A percentile compares a stretch with the other conserved stretches of the same genome.
These are phyloP conservation scores for Excoecaria cochinchinensis DNA, from an alignment of 345 rosid species.

Conservation along the genomic window DNA sequence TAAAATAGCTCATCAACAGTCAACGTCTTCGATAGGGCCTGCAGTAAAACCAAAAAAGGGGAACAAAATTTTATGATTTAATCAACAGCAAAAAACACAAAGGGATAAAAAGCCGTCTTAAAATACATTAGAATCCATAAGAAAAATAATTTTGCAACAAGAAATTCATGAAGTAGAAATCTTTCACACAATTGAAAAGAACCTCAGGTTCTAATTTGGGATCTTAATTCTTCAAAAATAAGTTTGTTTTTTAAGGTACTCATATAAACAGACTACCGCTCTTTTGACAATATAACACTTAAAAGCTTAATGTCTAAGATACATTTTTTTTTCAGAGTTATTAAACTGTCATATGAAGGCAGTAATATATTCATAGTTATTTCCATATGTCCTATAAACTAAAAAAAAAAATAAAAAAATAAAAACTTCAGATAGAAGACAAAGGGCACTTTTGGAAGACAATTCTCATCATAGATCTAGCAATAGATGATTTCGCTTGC, in stretches of 20 bases:
- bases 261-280: not conserved
- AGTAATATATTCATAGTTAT: not conserved
- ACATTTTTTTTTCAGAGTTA: conserved; percentile 9
- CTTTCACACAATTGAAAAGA: not conserved
- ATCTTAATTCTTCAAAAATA: not conserved
- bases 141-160: not conserved
- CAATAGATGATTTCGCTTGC: not conserved
- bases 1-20: conserved; percentile 65
- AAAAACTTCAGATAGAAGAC: not conserved
- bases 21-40: conserved; percentile 90
- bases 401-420: not conserved
- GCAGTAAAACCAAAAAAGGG: conserved; percentile 25
- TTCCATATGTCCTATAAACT: not conserved
- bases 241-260: not conserved
- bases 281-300: not conserved
- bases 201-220: not conserved
- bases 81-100: not conserved
- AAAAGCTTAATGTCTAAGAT: not conserved
- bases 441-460: not conserved
- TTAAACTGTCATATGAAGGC: not conserved
- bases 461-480: not conserved
- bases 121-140: not conserved
- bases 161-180: not conserved
- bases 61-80: not conserved
- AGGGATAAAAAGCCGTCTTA: not conserved